These are phyloP conservation scores for Linum usitatissimum DNA, from an alignment of 345 rosid genomes.

Conservation along the genomic window DNA sequence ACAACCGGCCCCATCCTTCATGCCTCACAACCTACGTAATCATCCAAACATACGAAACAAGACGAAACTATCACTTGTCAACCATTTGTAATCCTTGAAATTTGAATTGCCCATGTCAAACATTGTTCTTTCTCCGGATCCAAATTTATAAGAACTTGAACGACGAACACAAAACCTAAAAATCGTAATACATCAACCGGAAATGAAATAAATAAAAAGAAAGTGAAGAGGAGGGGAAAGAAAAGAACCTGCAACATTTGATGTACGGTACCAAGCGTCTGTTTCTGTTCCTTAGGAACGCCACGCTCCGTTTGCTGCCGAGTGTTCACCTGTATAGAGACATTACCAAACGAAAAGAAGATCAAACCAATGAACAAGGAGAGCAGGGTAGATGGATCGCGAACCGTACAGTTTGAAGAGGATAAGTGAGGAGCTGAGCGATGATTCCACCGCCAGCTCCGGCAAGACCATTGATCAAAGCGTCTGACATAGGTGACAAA, in stretches of 20 bases:
- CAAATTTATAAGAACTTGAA: not conserved
- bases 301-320: constrained; percentile 97
- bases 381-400: constrained; percentile 10
- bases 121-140: not conserved
- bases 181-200: not conserved
- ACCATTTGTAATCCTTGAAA: not conserved
- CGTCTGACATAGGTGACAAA: constrained; percentile 59
- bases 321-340: constrained; percentile 57
- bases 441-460: constrained; percentile 98
- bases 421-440: constrained; percentile 89
- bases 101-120: not conserved
- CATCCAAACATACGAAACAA: not conserved
- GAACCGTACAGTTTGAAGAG: constrained; percentile 70
- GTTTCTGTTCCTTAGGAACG: constrained; percentile 56
- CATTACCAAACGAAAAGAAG: not conserved
- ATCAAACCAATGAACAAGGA: not conserved
- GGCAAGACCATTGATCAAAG: constrained; percentile 88
- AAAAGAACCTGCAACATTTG: constrained; percentile 72
- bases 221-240: not conserved
- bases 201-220: not conserved
- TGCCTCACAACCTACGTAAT: constrained; percentile 63
- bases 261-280: constrained; percentile 56
- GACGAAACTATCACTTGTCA: not conserved
- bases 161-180: not conserved
- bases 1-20: constrained; percentile 89